These are phyloP conservation scores for Cotoneaster glaucophyllus DNA, from an alignment of 306 rosid genomes.

Conservation along the genomic window DNA sequence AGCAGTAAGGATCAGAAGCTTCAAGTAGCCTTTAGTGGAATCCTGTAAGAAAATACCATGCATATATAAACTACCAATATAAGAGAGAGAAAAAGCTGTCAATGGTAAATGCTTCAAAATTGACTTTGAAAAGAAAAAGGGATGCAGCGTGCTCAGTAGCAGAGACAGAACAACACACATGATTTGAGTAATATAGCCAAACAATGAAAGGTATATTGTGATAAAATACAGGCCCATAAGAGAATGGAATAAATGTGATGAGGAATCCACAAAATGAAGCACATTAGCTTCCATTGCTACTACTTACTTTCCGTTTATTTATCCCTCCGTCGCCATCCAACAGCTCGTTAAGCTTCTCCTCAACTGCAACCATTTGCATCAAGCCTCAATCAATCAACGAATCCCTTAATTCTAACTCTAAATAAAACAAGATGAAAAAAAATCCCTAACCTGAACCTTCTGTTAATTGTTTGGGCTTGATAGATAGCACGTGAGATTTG, in stretches of 20 bases:
- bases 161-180: background rate
- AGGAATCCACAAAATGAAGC: background rate
- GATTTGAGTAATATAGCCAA: background rate
- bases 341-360: slow-evolving; percentile 90
- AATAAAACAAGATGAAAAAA: slow-evolving; percentile 4
- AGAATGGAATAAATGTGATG: background rate
- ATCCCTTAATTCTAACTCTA: slow-evolving; percentile 5
- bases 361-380: slow-evolving; percentile 55
- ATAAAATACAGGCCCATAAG: background rate
- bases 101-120: background rate
- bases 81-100: background rate
- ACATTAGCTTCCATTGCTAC: slow-evolving; percentile 4
- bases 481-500: slow-evolving; percentile 40
- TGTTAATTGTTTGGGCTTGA: slow-evolving; percentile 54
- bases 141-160: background rate
- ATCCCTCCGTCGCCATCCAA: slow-evolving; percentile 90
- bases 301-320: slow-evolving; percentile 88
- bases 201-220: background rate
- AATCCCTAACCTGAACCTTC: slow-evolving; percentile 73
- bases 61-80: background rate
- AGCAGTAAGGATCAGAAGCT: slow-evolving; percentile 89
- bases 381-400: slow-evolving; percentile 20
- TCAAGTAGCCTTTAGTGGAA: slow-evolving; percentile 88
- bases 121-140: background rate
- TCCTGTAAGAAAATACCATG: slow-evolving; percentile 47